Base-by-base conservation (phyloP, 768 basidiomycete species). In the Trametes cinnabarina region DNA sequence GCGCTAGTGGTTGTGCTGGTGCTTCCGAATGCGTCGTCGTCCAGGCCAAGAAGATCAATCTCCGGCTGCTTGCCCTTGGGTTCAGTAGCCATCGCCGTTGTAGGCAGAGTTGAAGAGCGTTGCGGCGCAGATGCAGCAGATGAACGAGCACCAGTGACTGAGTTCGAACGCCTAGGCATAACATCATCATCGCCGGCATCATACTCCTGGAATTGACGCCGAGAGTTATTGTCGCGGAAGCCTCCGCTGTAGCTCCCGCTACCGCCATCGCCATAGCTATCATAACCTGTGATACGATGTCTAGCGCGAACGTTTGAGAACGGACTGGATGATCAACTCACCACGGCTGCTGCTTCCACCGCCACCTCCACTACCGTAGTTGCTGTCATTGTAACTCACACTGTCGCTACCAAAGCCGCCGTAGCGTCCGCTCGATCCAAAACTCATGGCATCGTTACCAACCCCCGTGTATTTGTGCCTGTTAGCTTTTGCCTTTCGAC, bases 101-200 rank as follows among this genome's bases (percentile, higher is more conserved):
- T 57, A 67, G 59, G 41, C 10, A 74, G 71, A 3, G 77, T 72
- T 15, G 82, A 73, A 8, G 79, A 71, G 3, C 79, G 65, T 10
- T 79, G 72, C 2, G 73, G 62, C 14, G 77, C 68, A 4, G 73
- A 69, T 25, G 70, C 60, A 19, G 68, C 66, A 11, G 75, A 61
- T 17, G 59, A 57, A 30, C 63, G 71, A 50, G 73, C 75, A 30
- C 65, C 65, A 20, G 73, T 66, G 43, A 77, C 39, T 20, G 76
- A 76, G 43, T 74, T 76, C 59, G 71, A 77, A 51, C 71, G 79
- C 60, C 68, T 74, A 39, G 68, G 72, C n/a, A 60, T 40, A 7
- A 57, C 57, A 30, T 96, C 94, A 59, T 98, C 95, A 57, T 93
- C 93, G 2, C 96, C 96, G 12, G 96, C 97, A 63, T 96, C 91